These are phyloP conservation scores for Geoglossum glabrum DNA, from an alignment of 495 filamentous ascomycete genomes.

Conservation along the genomic window DNA sequence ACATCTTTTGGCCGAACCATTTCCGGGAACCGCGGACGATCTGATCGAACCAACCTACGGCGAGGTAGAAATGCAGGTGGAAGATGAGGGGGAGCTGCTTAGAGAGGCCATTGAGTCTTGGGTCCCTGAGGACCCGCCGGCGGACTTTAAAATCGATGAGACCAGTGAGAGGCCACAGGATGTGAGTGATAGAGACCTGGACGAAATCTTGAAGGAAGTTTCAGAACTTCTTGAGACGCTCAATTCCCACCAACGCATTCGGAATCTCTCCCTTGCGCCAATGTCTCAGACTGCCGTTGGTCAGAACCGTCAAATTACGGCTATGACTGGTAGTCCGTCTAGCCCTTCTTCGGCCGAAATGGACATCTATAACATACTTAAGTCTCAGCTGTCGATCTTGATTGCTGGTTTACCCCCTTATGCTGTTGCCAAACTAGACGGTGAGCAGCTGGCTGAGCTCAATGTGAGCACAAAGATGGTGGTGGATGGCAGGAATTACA, in stretches of 20 bases:
- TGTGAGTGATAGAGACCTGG: conserved; percentile 37
- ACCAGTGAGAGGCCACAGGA: conserved; percentile 26
- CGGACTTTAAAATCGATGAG: conserved; percentile 12
- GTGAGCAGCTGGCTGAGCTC: conserved; percentile 61
- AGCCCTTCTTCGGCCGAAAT: conserved; percentile 43
- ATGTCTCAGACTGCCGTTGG: conserved; percentile 21
- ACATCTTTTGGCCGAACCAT: conserved; percentile 15
- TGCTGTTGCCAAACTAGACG: conserved; percentile 66
- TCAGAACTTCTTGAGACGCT: conserved; percentile 71
- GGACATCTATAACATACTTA: conserved; percentile 53
- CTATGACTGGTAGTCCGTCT: conserved; percentile 24
- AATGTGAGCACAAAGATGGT: conserved; percentile 69
- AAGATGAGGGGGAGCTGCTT: conserved; percentile 11
- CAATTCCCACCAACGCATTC: conserved; percentile 68
- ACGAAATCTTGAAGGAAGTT: conserved; percentile 59
- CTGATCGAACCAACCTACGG: not conserved
- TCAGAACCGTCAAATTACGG: conserved; percentile 25
- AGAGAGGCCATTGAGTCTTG: conserved; percentile 29
- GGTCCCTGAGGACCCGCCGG: conserved; percentile 21
- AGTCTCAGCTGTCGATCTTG: conserved; percentile 48
- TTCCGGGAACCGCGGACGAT: not conserved
- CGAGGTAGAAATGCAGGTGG: not conserved
- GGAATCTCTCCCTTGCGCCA: conserved; percentile 38
- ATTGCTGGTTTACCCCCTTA: conserved; percentile 65
- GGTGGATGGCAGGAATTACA: conserved; percentile 47